phyloP scores from a whole-genome alignment of 768 basidiomycete species.

The Clavulina sp. region DNA sequence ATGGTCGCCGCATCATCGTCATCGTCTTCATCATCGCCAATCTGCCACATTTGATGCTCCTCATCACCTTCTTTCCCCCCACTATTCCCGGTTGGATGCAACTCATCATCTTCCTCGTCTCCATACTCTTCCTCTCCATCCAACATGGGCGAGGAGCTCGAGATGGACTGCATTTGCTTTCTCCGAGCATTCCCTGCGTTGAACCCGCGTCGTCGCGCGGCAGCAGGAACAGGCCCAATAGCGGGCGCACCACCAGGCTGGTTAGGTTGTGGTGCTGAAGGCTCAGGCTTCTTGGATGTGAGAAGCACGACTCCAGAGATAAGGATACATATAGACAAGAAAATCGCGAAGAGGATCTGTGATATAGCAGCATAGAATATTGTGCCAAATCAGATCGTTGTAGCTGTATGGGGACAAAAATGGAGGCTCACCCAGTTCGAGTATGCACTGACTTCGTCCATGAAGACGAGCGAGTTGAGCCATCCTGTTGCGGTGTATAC shows the following conservation, averaged over 20 bases:
- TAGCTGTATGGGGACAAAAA: neutral
- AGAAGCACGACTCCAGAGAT: conserved; percentile 85
- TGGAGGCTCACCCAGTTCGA: conserved; percentile 45
- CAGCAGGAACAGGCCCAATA: conserved; percentile 9
- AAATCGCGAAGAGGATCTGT: conserved; percentile 56
- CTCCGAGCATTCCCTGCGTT: conserved; percentile 14
- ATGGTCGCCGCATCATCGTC: conserved; percentile 31
- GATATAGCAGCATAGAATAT: conserved; percentile 2
- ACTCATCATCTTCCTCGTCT: conserved; percentile 24
- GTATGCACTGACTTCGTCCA: conserved; percentile 72
- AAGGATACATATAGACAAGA: conserved; percentile 69
- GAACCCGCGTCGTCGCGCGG: conserved; percentile 17
- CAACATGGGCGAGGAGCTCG: conserved; percentile 11
- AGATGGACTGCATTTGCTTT: conserved; percentile 4
- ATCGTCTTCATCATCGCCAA: conserved; percentile 56
- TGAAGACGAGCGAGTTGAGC: conserved; percentile 54
- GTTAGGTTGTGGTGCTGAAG: conserved; percentile 14
- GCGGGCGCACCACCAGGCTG: no score
- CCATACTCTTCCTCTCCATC: conserved; percentile 23
- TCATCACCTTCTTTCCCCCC: conserved; percentile 7
- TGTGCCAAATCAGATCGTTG: neutral
- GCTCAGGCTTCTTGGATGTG: conserved; percentile 78
- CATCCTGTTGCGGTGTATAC: conserved; percentile 75
- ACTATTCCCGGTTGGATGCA: no score
- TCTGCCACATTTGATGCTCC: conserved; percentile 35